Evolutionary conservation across 345 rosid genomes (phyloP), one percentile per base, ranked within the genome.

Genomic region (Eucalyptus grandis): DNA sequence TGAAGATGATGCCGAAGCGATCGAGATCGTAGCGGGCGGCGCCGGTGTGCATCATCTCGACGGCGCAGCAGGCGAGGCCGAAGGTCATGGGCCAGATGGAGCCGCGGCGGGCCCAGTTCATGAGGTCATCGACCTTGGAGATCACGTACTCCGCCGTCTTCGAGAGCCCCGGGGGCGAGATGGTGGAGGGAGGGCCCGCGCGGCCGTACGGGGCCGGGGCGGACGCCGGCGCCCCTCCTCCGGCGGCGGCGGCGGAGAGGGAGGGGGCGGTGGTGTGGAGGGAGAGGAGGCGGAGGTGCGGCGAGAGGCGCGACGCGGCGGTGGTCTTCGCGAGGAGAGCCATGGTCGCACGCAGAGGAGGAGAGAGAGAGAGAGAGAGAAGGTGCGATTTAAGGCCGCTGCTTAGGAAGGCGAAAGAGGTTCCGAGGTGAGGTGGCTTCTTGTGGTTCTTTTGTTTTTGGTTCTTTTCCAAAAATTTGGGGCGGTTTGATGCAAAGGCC

Each of bases 71-170:
- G 27, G 99, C 99, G 40, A 98, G 96, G 10, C 99, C 99, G 88
- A 98, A 97, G 47, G 99, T 97, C 99, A 98, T 98, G 88, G 99
- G 99, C 99, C 99, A 98, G 91, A 98, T 95, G 91, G 99, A 98
- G 9, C 99, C 99, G 7, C 98, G 95, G 49, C 99, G 98, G 82
- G 98, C 98, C 96, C 96, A 98, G 92, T 98, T 98, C 92, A 98
- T 89, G 90, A 97, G 97, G 90, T 97, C 98, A 87, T 98, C 99
- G 22, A 98, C 99, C 92, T 98, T 98, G 5, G 99, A 97, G 91
- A 98, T 96, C 91, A 98, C 99, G 86, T 86, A 98, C 87, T 98
- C 99, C 26, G 98, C 99, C 50, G 97, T 43, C 96, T 97, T 96
- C 8, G 99, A 95, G 34, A 98, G 90, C 14, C 99, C 98, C 5